phyloP scores from a whole-genome alignment of 768 basidiomycete species.

The Lactifluus hygrophoroides region DNA sequence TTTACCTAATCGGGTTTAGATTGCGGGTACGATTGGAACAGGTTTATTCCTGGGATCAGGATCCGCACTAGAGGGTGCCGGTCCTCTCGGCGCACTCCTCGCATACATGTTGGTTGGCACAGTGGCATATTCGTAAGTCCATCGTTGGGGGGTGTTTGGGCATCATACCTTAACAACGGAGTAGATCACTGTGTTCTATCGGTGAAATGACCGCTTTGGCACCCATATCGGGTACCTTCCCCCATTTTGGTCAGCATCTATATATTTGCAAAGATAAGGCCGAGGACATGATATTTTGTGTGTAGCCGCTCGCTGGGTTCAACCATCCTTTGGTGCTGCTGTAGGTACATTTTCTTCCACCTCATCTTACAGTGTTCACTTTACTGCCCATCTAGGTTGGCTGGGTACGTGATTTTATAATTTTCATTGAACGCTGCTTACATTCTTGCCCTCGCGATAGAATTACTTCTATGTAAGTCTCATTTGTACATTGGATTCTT shows the following conservation, averaged over 20 bases:
- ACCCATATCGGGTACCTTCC: conserved; percentile 71
- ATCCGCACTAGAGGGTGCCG: conserved; percentile 46
- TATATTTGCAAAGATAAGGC: not conserved
- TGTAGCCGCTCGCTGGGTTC: conserved; percentile 30
- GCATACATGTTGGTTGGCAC: conserved; percentile 58
- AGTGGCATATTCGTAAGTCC: conserved; percentile 51
- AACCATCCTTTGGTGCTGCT: conserved; percentile 31
- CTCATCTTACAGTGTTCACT: not conserved
- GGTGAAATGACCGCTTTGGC: conserved; percentile 79
- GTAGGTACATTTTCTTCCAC: conserved; percentile 19
- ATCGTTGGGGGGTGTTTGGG: too few species aligned
- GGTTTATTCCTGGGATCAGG: conserved; percentile 70
- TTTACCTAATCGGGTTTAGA: conserved; percentile 36
- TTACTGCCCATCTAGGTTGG: conserved; percentile 18
- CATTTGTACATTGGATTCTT: not conserved
- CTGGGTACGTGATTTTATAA: conserved; percentile 24
- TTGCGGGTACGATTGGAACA: conserved; percentile 69
- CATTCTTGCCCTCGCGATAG: conserved; percentile 20
- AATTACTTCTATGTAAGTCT: conserved; percentile 47
- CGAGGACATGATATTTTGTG: not conserved
- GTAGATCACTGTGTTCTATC: conserved; percentile 52
- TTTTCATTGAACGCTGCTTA: not conserved
- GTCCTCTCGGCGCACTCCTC: conserved; percentile 58
- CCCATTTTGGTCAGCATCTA: conserved; percentile 48
- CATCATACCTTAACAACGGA: conserved; percentile 21